Evolutionary conservation across 1,284 basidiomycete genomes (phyloP), one percentile per base, ranked within the genome.

Genomic region (Pulchroboletus neoregius): DNA sequence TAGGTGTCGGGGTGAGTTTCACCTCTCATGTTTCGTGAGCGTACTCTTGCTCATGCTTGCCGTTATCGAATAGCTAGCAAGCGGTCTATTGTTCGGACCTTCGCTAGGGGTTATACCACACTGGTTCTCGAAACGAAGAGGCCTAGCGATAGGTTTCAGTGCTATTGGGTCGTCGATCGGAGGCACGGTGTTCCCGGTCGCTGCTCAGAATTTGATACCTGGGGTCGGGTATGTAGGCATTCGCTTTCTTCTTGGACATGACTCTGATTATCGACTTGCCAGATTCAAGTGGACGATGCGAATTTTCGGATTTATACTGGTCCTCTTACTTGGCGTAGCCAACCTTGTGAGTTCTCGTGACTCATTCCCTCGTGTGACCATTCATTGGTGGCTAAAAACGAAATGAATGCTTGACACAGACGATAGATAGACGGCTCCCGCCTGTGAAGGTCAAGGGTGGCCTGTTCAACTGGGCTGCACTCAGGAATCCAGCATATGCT

Each of bases 261-360:
- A 18, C n/a, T 22, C 15, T 31, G 10, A 45, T 33, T 8, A 3
- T 44, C 13, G 5, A 22, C 10, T 2, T 9, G 6, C n/a, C 12
- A 63, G 64, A 33, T 63, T 63, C 46, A 55, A 65, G 49, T 79
- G 76, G 76, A 73, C 76, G 0, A 67, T 77, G 65, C 69, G 76
- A 11, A 64, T 74, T 32, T 53, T 76, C 20, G 75, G 67, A 4
- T 72, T 76, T 45, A 68, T 77, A 6, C 45, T 75, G 13, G 45
- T 72, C 4, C 36, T 58, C n/a, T 35, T 68, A 3, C 58, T 76
- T 4, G 58, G 62, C 7, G 49, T 71, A 24, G 66, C 68, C 18
- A 71, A 73, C 53, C 46, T 73, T 44, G 61, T 68, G 46, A 52
- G 54, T 43, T 22, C 16, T 13, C 16, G 1, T 9, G 9, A 9